phyloP scores from a whole-genome alignment of 805 yeast genomes.

The Wickerhamomyces kurtzmanii region DNA sequence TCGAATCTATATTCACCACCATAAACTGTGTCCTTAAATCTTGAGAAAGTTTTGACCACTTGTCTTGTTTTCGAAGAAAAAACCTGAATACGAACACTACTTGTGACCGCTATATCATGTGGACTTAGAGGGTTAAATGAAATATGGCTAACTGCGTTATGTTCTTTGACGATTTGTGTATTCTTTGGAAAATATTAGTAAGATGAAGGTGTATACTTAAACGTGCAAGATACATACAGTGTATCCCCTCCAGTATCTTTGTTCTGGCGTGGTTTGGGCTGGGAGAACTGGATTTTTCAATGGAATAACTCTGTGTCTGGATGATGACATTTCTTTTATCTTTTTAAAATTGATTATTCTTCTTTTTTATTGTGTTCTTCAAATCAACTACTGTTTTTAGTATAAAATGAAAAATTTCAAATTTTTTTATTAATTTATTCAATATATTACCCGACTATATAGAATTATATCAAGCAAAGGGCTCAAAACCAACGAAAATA shows the following conservation, averaged over 20 bases:
- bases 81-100: constrained; percentile 85
- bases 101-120: constrained; percentile 87
- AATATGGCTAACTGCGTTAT: constrained; percentile 82
- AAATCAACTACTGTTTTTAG: background rate
- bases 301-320: constrained; percentile 52
- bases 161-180: constrained; percentile 88
- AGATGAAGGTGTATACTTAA: too few relatives aligned
- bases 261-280: constrained; percentile 82
- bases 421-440: too few relatives aligned
- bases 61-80: constrained; percentile 92
- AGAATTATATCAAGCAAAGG: too few relatives aligned
- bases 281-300: constrained; percentile 71
- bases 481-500: background rate
- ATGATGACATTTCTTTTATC: constrained; percentile 53
- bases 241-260: constrained; percentile 88
- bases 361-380: background rate
- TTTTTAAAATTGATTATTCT: background rate
- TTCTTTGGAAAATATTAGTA: too few relatives aligned
- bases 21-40: constrained; percentile 89
- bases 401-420: background rate
- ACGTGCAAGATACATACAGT: too few relatives aligned
- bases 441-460: too few relatives aligned
- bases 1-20: constrained; percentile 87
- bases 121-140: constrained; percentile 81
- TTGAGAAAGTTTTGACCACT: constrained; percentile 71